Percentiles rank a stretch among this genome's conserved stretches.
These are phyloP conservation scores for Colletotrichum truncatum DNA, from an alignment of 2,329 filamentous ascomycete genomes.

Conservation along the genomic window DNA sequence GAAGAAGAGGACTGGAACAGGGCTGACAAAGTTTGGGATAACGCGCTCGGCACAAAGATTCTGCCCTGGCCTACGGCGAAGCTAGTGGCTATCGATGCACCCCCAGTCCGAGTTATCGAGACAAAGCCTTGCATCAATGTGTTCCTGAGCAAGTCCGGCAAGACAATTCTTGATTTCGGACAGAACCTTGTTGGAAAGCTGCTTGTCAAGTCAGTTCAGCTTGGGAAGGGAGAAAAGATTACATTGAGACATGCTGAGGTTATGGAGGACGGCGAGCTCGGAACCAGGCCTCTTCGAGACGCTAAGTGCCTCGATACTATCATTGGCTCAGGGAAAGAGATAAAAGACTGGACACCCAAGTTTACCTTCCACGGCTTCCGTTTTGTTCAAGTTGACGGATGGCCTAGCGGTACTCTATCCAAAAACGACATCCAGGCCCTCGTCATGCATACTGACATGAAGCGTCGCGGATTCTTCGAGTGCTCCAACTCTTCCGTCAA, in stretches of 20 bases:
- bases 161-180: constrained; percentile 49
- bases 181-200: constrained; percentile 29
- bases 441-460: constrained; percentile 24
- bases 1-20: constrained; percentile 30
- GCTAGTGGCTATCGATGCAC: constrained; percentile 42
- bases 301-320: constrained; percentile 6
- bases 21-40: background rate
- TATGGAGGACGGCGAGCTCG: constrained; percentile 22
- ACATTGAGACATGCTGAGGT: constrained; percentile 15
- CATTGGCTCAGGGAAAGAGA: background rate
- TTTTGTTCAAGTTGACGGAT: constrained; percentile 13
- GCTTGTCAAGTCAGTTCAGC: constrained; percentile 8
- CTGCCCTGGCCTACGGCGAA: constrained; percentile 28
- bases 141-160: constrained; percentile 47
- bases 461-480: constrained; percentile 22
- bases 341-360: constrained; percentile 4
- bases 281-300: background rate
- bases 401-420: constrained; percentile 6
- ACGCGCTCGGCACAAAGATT: constrained; percentile 20
- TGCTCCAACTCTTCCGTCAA: constrained; percentile 19
- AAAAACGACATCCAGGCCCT: constrained; percentile 4
- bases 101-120: constrained; percentile 41
- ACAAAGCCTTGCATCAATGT: constrained; percentile 32
- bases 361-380: constrained; percentile 28
- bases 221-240: background rate